phyloP scores from a whole-genome alignment of 495 filamentous ascomycete species.

The Pseudoneurospora amorphoporcata region DNA sequence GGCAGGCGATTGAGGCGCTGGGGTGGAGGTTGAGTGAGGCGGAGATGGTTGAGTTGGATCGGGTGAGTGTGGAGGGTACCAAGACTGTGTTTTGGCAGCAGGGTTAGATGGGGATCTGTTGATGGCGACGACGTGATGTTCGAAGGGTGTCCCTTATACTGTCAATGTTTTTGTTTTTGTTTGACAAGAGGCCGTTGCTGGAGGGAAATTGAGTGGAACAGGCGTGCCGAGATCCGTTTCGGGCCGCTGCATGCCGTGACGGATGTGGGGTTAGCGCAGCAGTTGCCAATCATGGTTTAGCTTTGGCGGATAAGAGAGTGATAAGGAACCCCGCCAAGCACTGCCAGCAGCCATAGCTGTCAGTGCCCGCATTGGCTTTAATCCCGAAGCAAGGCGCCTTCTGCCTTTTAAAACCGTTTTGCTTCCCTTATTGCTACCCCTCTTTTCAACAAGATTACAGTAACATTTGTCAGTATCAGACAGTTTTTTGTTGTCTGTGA shows the following conservation, averaged over 20 bases:
- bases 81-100: conserved; percentile 4
- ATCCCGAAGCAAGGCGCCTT: neutral
- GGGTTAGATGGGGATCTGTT: neutral
- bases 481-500: neutral
- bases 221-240: neutral
- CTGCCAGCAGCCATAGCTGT: too few relatives aligned
- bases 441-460: neutral
- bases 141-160: too few relatives aligned
- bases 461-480: neutral
- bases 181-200: neutral
- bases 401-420: too few relatives aligned
- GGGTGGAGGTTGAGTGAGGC: neutral
- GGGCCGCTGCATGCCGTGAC: neutral
- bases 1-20: neutral
- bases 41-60: conserved; percentile 1
- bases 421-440: neutral
- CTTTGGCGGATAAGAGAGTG: neutral
- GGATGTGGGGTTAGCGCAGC: neutral
- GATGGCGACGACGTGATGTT: neutral
- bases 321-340: neutral
- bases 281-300: neutral
- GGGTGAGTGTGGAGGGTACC: conserved; percentile 4
- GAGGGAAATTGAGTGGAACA: neutral
- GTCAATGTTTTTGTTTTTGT: neutral
- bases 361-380: neutral